Evolutionary conservation across 176 grass and related monocot genomes (phyloP).

Genomic region (Oryza australiensis): DNA sequence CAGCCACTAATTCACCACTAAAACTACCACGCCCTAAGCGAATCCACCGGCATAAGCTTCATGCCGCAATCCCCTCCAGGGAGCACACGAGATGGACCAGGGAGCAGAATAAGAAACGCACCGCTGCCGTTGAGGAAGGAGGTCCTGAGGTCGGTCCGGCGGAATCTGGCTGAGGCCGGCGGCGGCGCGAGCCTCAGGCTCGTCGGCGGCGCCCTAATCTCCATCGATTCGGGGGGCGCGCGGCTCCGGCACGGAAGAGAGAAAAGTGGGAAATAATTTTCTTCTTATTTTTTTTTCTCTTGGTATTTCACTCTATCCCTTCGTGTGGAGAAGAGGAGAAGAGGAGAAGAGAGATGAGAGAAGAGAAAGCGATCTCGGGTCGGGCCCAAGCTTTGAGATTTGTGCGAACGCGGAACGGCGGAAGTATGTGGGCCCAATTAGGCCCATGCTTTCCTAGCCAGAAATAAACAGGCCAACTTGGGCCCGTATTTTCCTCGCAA

Average conservation of each 20-base stretch:
- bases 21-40: neutral
- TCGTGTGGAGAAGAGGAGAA: conserved; percentile 47
- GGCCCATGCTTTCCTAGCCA: neutral
- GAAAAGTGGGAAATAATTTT: neutral
- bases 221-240: conserved; percentile 38
- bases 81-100: neutral
- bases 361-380: conserved; percentile 15
- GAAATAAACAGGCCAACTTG: neutral
- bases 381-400: neutral
- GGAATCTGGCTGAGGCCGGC: conserved; percentile 20
- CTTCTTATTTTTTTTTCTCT: neutral
- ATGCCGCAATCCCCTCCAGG: neutral
- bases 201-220: conserved; percentile 42
- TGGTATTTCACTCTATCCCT: conserved; percentile 22
- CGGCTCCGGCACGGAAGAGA: neutral
- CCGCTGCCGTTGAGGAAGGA: conserved; percentile 47
- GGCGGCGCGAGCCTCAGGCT: conserved; percentile 39
- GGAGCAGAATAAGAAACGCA: conserved; percentile 22
- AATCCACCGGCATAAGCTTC: neutral
- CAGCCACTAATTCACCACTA: neutral
- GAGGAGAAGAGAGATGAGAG: neutral
- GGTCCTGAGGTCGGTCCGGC: conserved; percentile 25
- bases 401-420: neutral
- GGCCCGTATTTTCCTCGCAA: no score
- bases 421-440: neutral